Base-by-base conservation (phyloP, 208 protist species). In the Lotmaria passim region DNA sequence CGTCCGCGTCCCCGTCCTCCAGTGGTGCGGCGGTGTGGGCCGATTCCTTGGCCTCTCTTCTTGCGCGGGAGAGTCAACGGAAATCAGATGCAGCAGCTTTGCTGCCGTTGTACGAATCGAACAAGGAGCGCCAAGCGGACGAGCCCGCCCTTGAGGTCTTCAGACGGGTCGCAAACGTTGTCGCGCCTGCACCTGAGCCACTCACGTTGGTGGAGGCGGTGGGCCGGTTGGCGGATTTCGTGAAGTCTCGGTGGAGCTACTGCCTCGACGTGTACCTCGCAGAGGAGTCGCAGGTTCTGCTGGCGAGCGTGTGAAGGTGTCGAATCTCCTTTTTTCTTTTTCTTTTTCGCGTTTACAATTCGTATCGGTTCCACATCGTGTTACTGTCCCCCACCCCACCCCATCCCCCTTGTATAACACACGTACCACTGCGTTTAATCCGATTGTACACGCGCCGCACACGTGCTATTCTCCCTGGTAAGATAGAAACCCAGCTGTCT, bases 281-380 rank as follows among this genome's bases (percentile, higher is more conserved):
- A 34, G 79, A 85, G 50, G 85, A 87, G 36, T 79, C 81, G 23
- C 64, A 75, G 19, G 56, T 85, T 8, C 53, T 86, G 38, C 78
- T 90, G 39, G 38, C 57, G 46, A 56, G 10, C 41, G 50, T 21
- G 38, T 58, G 21, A 36, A 23, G 21, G 2, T 28, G 17, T 41
- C 7, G 7, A 36, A 11, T 58, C 39, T 24, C 15, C 50, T 39
- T 70, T 52, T 60, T 52, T 31, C 23, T 61, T 59, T 41, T 23
- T 28, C 8, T 70, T 55, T 41, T 12, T 41, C 12, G 36, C 7
- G 36, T 41, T 41, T 41, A 41, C n/a, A n/a, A n/a, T n/a, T n/a
- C n/a, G n/a, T n/a, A n/a, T n/a, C n/a, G n/a, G n/a, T n/a, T n/a
- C n/a, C n/a, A n/a, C n/a, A n/a, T n/a, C n/a, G n/a, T n/a, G n/a